These are phyloP conservation scores for Sporisorium iseilematis-ciliati DNA, from an alignment of 1,284 basidiomycete genomes.

Conservation along the genomic window DNA sequence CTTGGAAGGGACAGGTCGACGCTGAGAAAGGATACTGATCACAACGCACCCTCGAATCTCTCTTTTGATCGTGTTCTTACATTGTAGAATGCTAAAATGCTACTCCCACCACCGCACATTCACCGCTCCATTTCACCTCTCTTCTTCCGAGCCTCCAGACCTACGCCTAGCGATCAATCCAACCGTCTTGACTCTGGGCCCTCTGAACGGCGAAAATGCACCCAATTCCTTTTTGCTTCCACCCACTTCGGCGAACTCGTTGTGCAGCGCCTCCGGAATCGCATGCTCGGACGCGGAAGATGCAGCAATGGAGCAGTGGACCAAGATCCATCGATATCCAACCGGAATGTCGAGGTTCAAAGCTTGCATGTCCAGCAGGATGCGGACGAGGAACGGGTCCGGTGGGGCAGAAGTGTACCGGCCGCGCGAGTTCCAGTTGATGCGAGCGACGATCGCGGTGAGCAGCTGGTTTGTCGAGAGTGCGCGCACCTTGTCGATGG, in stretches of 20 bases:
- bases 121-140: not conserved
- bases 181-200: constrained; percentile 29
- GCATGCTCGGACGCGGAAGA: not conserved
- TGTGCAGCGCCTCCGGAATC: constrained; percentile 9
- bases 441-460: constrained; percentile 9
- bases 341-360: constrained; percentile 30
- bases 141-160: not conserved
- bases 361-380: constrained; percentile 40
- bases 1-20: constrained; percentile 24
- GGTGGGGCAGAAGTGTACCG: constrained; percentile 21
- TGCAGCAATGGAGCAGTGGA: constrained; percentile 10
- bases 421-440: constrained; percentile 31
- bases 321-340: constrained; percentile 34
- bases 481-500: not conserved
- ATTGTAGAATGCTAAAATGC: not conserved
- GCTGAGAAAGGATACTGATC: constrained; percentile 28
- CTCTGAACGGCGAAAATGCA: constrained; percentile 26
- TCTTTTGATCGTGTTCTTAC: not conserved
- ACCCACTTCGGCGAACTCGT: not conserved
- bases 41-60: not conserved
- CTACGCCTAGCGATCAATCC: constrained; percentile 28
- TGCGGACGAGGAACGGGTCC: constrained; percentile 32
- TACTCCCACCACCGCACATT: not conserved
- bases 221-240: not conserved
- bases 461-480: constrained; percentile 12